Evolutionary conservation across 164 flowering plant species (phyloP).

Genomic region (Sextonia rubra): DNA sequence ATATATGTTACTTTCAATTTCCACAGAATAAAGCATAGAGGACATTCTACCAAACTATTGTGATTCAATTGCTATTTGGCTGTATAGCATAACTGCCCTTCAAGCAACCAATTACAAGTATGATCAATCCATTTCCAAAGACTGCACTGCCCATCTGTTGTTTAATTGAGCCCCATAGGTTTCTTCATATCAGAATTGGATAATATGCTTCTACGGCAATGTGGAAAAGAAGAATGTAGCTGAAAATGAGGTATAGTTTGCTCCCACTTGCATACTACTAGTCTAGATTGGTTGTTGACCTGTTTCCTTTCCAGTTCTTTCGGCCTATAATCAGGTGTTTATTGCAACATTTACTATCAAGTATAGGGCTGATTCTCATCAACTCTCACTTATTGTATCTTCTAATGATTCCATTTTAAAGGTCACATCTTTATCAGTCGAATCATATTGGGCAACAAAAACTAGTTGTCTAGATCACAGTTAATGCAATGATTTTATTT

Average conservation of each 20-base stretch:
- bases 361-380: neutral
- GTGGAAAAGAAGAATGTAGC: neutral
- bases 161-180: neutral
- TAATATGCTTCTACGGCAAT: neutral
- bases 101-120: neutral
- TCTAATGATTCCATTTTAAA: neutral
- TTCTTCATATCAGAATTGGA: neutral
- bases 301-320: neutral
- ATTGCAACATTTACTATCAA: neutral
- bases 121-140: conserved; percentile 5
- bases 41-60: neutral
- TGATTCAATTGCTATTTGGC: neutral
- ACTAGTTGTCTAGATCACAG: neutral
- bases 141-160: neutral
- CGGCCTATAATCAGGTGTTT: neutral
- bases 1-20: neutral
- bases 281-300: neutral
- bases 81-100: neutral
- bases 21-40: neutral
- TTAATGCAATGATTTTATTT: neutral
- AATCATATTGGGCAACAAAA: neutral
- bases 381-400: neutral
- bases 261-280: neutral
- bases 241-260: neutral
- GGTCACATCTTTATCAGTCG: neutral